phyloP scores from a whole-genome alignment of 768 basidiomycete species.

The Russula emetica region DNA sequence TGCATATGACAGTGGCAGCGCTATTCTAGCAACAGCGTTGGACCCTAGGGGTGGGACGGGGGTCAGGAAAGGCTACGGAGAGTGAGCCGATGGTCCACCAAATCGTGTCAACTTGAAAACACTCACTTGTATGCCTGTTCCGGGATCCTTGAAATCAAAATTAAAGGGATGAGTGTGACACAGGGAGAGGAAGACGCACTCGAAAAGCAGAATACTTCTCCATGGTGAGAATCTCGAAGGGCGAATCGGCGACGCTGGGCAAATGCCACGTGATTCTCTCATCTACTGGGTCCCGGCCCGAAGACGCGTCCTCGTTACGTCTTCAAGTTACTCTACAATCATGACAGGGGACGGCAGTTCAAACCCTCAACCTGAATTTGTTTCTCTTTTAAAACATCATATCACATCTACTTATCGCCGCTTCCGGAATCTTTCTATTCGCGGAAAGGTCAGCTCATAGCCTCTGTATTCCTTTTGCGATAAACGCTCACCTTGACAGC shows the following conservation, averaged over 20 bases:
- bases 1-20: constrained; percentile 49
- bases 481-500: constrained; percentile 36
- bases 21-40: constrained; percentile 41
- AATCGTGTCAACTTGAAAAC: constrained; percentile 17
- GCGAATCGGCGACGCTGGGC: too few relatives aligned
- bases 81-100: constrained; percentile 17
- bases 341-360: neutral
- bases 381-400: neutral
- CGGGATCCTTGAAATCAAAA: constrained; percentile 57
- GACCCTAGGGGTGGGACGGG: constrained; percentile 60
- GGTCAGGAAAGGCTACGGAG: constrained; percentile 69
- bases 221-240: constrained; percentile 40
- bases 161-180: neutral
- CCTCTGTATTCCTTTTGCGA: constrained; percentile 12
- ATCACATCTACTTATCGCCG: neutral
- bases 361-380: neutral
- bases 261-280: constrained; percentile 9
- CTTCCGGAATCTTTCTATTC: constrained; percentile 18
- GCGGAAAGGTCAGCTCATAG: constrained; percentile 22
- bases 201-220: constrained; percentile 83
- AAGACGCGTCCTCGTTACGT: too few relatives aligned
- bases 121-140: constrained; percentile 79
- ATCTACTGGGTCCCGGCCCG: too few relatives aligned
- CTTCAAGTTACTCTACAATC: too few relatives aligned
- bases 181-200: constrained; percentile 39